These are phyloP conservation scores for Sextonia rubra DNA, from an alignment of 164 flowering plant genomes.

Conservation along the genomic window DNA sequence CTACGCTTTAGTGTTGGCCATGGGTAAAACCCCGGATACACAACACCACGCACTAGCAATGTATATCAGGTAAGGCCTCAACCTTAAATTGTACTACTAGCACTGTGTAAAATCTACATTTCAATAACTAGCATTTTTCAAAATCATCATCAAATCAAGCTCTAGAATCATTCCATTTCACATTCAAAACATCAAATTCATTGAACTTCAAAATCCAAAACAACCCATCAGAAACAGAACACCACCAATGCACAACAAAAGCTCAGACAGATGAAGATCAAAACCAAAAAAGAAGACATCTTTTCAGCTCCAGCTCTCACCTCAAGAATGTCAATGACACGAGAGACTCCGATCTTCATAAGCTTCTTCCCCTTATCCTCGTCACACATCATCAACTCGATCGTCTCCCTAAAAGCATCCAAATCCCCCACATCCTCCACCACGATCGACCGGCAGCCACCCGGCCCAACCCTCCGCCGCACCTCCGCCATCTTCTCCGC, in stretches of 20 bases:
- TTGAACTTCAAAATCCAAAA: background rate
- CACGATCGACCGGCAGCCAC: slow-evolving; percentile 59
- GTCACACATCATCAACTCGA: slow-evolving; percentile 94
- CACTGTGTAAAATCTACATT: no score
- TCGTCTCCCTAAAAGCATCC: slow-evolving; percentile 57
- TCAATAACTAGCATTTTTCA: no score
- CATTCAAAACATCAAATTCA: background rate
- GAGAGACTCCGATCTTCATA: slow-evolving; percentile 54
- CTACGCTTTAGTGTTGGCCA: no score
- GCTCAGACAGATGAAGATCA: background rate
- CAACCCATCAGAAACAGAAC: background rate
- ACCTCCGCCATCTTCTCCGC: slow-evolving; percentile 47
- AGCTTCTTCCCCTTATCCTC: slow-evolving; percentile 44
- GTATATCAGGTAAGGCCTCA: no score
- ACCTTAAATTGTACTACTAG: no score
- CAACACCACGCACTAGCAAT: no score
- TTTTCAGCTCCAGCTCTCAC: slow-evolving; percentile 23
- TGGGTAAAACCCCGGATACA: no score
- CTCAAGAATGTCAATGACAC: slow-evolving; percentile 78
- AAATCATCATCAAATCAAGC: no score
- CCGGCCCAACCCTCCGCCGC: slow-evolving; percentile 19
- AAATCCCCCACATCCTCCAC: slow-evolving; percentile 76
- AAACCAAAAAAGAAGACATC: background rate
- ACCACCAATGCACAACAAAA: background rate
- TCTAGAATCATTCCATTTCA: no score